These are phyloP conservation scores for Penicillium fuscoglaucum DNA, from an alignment of 2,329 filamentous ascomycete species.

Conservation along the genomic window DNA sequence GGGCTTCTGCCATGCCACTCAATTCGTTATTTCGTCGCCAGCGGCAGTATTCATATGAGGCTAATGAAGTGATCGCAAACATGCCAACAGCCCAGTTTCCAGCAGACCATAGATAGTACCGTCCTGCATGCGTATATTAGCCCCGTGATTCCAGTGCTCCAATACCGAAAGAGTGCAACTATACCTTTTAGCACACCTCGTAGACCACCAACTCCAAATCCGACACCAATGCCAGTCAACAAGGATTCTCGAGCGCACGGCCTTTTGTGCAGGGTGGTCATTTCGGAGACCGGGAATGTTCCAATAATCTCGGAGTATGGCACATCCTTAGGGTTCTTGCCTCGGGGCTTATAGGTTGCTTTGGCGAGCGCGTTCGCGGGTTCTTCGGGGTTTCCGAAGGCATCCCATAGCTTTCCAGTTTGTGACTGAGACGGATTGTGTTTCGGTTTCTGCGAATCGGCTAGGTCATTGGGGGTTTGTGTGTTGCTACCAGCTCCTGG, in stretches of 20 bases:
- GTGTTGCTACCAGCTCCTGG: slow-evolving; percentile 20
- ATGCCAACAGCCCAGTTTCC: slow-evolving; percentile 84
- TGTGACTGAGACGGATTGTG: slow-evolving; percentile 48
- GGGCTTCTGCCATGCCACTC: slow-evolving; percentile 78
- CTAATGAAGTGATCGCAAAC: slow-evolving; percentile 68
- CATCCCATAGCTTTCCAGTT: slow-evolving; percentile 51
- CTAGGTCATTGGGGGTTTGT: slow-evolving; percentile 18
- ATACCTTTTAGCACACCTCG: slow-evolving; percentile 74
- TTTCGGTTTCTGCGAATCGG: slow-evolving; percentile 37
- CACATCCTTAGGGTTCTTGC: slow-evolving; percentile 51
- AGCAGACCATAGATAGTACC: slow-evolving; percentile 63
- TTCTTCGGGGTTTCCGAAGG: slow-evolving; percentile 49
- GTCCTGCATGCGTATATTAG: slow-evolving; percentile 25
- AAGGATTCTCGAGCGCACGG: slow-evolving; percentile 84
- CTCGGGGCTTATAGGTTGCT: slow-evolving; percentile 60
- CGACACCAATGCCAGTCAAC: slow-evolving; percentile 77
- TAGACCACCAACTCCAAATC: slow-evolving; percentile 72
- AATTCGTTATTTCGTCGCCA: slow-evolving; percentile 71
- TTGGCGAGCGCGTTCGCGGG: slow-evolving; percentile 58
- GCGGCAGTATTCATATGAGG: slow-evolving; percentile 82
- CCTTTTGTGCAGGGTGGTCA: slow-evolving; percentile 66
- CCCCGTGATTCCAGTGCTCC: not conserved
- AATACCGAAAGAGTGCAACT: not conserved
- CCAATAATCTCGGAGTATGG: slow-evolving; percentile 44
- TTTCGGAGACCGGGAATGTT: slow-evolving; percentile 55